A percentile compares a stretch with the other conserved stretches of the same genome.
Conservation (phyloP, 495 filamentous ascomycete species). For the Tuber aestivum region DNA sequence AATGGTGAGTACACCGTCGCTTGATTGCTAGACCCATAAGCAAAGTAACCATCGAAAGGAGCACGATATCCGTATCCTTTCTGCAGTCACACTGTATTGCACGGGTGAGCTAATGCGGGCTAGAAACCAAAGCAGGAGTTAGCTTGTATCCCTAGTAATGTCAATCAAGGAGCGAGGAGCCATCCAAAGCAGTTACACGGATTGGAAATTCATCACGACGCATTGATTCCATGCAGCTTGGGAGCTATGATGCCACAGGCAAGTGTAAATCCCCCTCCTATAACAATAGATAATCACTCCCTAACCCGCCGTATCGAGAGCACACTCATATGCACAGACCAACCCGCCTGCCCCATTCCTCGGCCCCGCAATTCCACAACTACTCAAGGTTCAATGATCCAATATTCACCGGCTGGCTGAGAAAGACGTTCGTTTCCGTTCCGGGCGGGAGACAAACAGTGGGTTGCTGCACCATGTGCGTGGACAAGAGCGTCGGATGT, state of each 20-base stretch:
- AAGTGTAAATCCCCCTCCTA: neutral
- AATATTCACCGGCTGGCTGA: neutral
- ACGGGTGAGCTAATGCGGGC: neutral
- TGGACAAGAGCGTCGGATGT: neutral
- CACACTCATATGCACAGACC: neutral
- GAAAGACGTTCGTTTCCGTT: neutral
- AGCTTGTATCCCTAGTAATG: neutral
- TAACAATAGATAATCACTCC: neutral
- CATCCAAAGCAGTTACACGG: neutral
- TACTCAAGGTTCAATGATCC: neutral
- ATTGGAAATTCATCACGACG: neutral
- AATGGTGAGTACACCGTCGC: neutral
- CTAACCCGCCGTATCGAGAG: neutral
- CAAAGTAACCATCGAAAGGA: neutral
- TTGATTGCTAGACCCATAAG: neutral
- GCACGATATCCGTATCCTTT: neutral
- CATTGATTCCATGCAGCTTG: neutral
- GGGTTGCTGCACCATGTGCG: neutral
- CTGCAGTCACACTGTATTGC: neutral
- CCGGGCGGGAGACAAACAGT: neutral
- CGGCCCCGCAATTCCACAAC: neutral
- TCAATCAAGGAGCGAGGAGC: neutral
- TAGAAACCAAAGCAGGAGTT: neutral
- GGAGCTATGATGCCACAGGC: neutral
- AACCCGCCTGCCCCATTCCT: neutral